Conservation (phyloP, 108 stramenopile genomes). For the Skeletonema marinoi region DNA sequence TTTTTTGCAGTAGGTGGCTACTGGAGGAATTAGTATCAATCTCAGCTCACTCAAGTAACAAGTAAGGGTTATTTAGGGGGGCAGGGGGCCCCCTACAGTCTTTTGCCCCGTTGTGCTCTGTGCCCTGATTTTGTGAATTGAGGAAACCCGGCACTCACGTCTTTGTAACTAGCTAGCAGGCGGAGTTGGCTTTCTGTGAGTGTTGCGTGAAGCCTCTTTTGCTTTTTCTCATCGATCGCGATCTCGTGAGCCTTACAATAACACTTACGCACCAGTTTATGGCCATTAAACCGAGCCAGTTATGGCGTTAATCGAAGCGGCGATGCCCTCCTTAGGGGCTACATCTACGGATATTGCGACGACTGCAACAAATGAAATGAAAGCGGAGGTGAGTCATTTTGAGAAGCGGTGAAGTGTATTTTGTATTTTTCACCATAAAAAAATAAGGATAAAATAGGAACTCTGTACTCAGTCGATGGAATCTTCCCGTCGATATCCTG, state of each 20-base stretch:
- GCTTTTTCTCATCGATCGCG: too few species aligned
- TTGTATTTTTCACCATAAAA: neutral
- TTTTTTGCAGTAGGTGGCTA: too few species aligned
- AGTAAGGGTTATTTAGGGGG: neutral
- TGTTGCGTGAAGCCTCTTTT: too few species aligned
- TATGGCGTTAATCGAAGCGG: neutral
- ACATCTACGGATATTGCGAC: neutral
- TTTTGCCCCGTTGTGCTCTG: too few species aligned
- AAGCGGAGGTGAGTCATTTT: slow-evolving; percentile 11
- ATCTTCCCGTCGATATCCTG: neutral
- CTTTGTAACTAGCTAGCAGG: too few species aligned
- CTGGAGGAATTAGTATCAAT: neutral
- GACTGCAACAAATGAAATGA: slow-evolving; percentile 1
- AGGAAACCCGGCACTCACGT: too few species aligned
- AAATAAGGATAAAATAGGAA: neutral
- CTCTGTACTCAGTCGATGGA: neutral
- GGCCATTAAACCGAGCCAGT: neutral
- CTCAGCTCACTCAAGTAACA: neutral
- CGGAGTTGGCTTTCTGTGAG: too few species aligned
- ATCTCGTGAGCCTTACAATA: neutral
- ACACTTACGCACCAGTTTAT: neutral
- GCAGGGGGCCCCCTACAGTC: neutral
- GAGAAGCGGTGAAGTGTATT: neutral
- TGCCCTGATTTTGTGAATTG: too few species aligned
- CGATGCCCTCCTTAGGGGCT: neutral